Evolutionary conservation across 2,329 filamentous ascomycete species (phyloP), one percentile per base, ranked within the genome.

Genomic region (Blastomyces parvus): DNA sequence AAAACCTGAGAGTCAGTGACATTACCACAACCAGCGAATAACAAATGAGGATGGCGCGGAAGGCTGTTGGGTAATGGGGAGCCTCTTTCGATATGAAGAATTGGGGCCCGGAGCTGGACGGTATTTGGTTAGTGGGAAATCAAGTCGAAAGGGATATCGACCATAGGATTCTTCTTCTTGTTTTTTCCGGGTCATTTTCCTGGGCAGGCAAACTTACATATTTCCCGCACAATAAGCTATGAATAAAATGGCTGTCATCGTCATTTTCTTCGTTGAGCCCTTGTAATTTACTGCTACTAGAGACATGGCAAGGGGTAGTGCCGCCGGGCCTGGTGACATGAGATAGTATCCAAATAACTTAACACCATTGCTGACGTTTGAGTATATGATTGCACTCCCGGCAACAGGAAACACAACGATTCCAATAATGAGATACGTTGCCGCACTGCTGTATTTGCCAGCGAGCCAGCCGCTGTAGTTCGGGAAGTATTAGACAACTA

Each of bases 221-320:
- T 85, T 85, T 1, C 83, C 83, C 0, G 77, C 72, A 61, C 83
- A 85, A 67, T 84, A 85, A 2, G 79, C 80, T 11, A 84, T 69
- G 66, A 85, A 84, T 3, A 85, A 70, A 67, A 85, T 67, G 0
- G 81, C 81, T 1, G 81, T 84, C 62, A 84, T 80, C 7, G 82
- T 84, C 78, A 83, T 83, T 71, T 84, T 85, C 75, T 85, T 85
- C 40, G 83, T 84, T 25, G 83, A 80, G 19, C 83, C 83, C 14
- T 80, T 78, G 66, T 80, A 83, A 69, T 85, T 85, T 19, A 81
- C 77, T 69, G 83, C 81, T 3, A 84, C 79, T 0, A 85, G 78
- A 0, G 83, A 80, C 72, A 85, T 77, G 13, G 78, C 78, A 1
- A 86, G 77, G 0, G 84, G 83, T 73, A 86, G 78, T 1, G 80